Conservation (phyloP, 1,284 basidiomycete genomes). For the Moniliella sp. region DNA sequence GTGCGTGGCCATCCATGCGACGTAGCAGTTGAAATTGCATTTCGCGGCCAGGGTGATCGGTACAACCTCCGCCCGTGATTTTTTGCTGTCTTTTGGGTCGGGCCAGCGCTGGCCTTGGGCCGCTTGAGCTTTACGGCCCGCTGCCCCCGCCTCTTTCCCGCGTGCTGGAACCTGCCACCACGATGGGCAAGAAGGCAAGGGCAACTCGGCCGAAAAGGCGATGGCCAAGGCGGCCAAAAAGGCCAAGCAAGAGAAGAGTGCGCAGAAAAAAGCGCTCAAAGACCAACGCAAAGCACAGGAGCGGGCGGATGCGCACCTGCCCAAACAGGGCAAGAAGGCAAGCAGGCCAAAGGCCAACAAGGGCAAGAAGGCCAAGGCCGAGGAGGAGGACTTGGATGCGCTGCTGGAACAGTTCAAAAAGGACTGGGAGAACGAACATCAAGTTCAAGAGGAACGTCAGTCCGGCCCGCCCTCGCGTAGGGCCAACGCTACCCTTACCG, state of each 20-base stretch:
- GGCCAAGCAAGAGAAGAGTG: constrained; percentile 24
- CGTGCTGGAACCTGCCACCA: too few species aligned
- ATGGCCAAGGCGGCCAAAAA: constrained; percentile 29
- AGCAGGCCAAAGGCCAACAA: constrained; percentile 3
- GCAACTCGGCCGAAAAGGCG: constrained; percentile 10
- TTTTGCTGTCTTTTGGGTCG: too few species aligned
- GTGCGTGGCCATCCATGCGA: too few species aligned
- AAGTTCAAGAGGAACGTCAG: constrained; percentile 17
- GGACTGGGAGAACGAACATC: constrained; percentile 26
- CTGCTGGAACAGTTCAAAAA: constrained; percentile 19
- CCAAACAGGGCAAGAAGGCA: constrained; percentile 2
- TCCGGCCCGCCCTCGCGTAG: constrained; percentile 18
- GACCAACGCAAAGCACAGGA: constrained; percentile 2
- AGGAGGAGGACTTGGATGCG: constrained; percentile 30
- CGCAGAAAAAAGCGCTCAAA: constrained; percentile 16
- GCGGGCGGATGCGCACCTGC: constrained; percentile 3
- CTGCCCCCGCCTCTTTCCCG: too few species aligned
- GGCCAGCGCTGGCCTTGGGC: too few species aligned
- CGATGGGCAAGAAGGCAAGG: constrained; percentile 26
- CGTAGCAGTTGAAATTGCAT: too few species aligned
- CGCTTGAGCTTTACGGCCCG: too few species aligned
- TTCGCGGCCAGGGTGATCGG: too few species aligned
- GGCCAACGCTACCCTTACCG: constrained; percentile 28
- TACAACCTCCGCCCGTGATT: too few species aligned
- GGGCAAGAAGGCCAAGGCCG: constrained; percentile 10